Percentiles rank a stretch among this genome's conserved stretches.
phyloP scores from a whole-genome alignment of 106 monocot genomes.

The Cymbidium sinense region DNA sequence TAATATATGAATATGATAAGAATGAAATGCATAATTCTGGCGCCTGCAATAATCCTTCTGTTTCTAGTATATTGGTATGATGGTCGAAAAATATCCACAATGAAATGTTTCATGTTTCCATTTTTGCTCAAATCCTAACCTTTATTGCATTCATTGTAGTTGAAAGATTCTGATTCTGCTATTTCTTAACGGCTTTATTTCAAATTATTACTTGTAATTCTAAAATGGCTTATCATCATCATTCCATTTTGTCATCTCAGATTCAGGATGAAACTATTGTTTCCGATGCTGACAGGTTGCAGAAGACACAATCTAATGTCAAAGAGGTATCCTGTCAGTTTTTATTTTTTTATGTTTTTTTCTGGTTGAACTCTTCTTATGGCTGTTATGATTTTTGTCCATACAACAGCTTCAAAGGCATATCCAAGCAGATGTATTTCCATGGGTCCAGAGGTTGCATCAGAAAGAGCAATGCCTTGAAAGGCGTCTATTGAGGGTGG shows the following conservation, averaged over 20 bases:
- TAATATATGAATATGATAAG: not conserved
- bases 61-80: not conserved
- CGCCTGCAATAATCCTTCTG: not conserved
- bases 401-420: slow-evolving; percentile 76
- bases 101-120: slow-evolving; percentile 8
- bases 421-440: slow-evolving; percentile 70
- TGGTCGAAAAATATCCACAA: not conserved
- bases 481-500: slow-evolving; percentile 72
- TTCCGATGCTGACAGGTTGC: slow-evolving; percentile 78
- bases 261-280: slow-evolving; percentile 89
- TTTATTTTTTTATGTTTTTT: not conserved
- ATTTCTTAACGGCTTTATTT: not conserved
- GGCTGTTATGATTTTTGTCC: not conserved
- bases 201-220: not conserved
- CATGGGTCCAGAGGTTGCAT: slow-evolving; percentile 71
- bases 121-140: not conserved
- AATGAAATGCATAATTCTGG: not conserved
- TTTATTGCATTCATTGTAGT: not conserved
- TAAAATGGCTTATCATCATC: not conserved
- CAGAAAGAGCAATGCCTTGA: slow-evolving; percentile 80
- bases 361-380: slow-evolving; percentile 2
- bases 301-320: slow-evolving; percentile 76
- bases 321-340: slow-evolving; percentile 53
- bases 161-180: not conserved
- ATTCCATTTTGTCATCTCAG: slow-evolving; percentile 25